Evolutionary conservation across 306 rosid genomes (phyloP), one percentile per base, ranked within the genome.

Genomic region (Cicer yamashitae): DNA sequence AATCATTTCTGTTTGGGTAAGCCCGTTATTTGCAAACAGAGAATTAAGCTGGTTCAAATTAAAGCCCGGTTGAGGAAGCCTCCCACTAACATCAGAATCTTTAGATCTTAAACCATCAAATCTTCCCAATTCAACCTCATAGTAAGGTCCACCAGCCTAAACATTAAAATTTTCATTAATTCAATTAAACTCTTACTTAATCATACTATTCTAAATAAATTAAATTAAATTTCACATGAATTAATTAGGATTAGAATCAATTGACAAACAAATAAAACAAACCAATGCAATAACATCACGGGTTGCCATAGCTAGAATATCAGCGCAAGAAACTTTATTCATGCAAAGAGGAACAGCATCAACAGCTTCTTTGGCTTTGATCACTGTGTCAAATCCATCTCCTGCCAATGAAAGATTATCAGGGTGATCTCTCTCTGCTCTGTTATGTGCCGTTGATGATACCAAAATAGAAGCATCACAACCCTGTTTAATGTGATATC

Each of bases 241-340:
- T 40, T 22, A 22, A 22, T 22, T 22, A 22, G 25, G 25, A 48
- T 48, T 13, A 53, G 30, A 8, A 7, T 17, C 11, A 17, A 30
- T 11, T 3, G 1, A 59, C 8, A 59, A 59, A 30, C 25, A 22
- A 22, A 22, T 22, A 2, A 34, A 34, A 59, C 66, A 1, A 77
- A 88, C 97, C 91, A 89, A 83, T 50, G 70, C 79, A 68, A 91
- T 60, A 47, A 82, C 97, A 81, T 91, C 97, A 6, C 97, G 82
- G 22, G 97, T 70, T 70, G 97, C 97, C 78, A 91, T 4, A 54
- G 97, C 91, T 0, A 91, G 88, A 84, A 91, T 89, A 84, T 91
- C 97, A 62, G 97, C 96, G 37, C 97, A 91, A 0, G 97, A 91
- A 67, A 91, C 97, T 84, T 89, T 88, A 70, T 89, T 91, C 57